phyloP scores from a whole-genome alignment of 1,139 yeast species.

The Barnettozyma hawaiiensis region DNA sequence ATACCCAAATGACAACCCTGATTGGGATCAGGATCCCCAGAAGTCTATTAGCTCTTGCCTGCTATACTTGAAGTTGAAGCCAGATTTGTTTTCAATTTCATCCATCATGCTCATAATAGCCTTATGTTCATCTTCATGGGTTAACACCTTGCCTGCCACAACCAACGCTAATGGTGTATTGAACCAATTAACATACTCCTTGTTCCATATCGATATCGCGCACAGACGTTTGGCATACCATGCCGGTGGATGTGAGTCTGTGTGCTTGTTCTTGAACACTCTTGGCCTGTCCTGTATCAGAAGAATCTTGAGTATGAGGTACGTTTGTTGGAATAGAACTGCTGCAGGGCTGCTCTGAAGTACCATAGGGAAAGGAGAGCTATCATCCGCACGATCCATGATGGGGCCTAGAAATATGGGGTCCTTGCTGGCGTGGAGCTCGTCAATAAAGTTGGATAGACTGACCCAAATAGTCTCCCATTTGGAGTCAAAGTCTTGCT shows the following conservation, averaged over 20 bases:
- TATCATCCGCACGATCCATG: conserved; percentile 15
- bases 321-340: conserved; percentile 33
- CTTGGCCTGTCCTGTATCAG: conserved; percentile 37
- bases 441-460: conserved; percentile 2
- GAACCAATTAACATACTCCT: conserved; percentile 24
- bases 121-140: conserved; percentile 36
- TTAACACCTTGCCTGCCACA: conserved; percentile 36
- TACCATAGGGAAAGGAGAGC: conserved; percentile 33
- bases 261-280: conserved; percentile 20
- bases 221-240: conserved; percentile 39
- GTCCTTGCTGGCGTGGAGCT: not conserved
- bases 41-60: conserved; percentile 5
- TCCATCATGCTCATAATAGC: conserved; percentile 29
- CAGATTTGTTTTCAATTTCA: conserved; percentile 31
- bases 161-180: conserved; percentile 35
- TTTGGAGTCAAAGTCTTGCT: conserved; percentile 27
- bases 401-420: not conserved
- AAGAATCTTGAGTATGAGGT: conserved; percentile 32
- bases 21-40: not conserved
- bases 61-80: conserved; percentile 14
- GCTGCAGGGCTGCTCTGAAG: conserved; percentile 24
- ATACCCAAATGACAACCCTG: not conserved
- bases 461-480: conserved; percentile 34
- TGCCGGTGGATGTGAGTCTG: conserved; percentile 18
- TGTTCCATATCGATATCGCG: conserved; percentile 27